Base-by-base conservation (phyloP, 2,329 filamentous ascomycete genomes). In the Trichoderma sp. region DNA sequence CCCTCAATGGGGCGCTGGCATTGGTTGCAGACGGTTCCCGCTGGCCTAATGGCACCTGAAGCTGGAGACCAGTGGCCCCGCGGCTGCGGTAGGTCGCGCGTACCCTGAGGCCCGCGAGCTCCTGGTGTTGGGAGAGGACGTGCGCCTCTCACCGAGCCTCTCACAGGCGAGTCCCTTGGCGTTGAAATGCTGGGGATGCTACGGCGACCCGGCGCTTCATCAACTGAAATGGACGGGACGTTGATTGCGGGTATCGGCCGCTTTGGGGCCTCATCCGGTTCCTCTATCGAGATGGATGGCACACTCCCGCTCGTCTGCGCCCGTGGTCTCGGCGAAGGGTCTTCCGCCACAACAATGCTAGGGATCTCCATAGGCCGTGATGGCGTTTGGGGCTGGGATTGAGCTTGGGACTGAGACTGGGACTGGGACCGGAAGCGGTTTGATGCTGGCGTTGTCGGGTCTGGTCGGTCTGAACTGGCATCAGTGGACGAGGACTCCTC, bases 1-100 rank as follows among this genome's bases (percentile, higher is more conserved):
- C 96, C 96, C 72, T 96, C 90, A 75, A 99, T 98, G 0, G 94
- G 91, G 24, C 92, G 86, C 11, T 90, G 87, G 79, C 96, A 99
- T 77, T 95, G 91, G 64, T 94, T 92, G 79, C 96, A 99, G 60
- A 91, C 88, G 8, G 93, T 93, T 7, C 91, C 92, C 70, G 85
- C 84, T 77, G 89, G 84, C 76, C 82, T 82, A 69, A 77, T 80
- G 73, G 77, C 81, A 4, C 83, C 83, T 2, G 84, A 83, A 3
- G 85, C 87, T 1, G 87, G 87, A 3, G 88, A 89, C 89, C 88
- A 90, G 75, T 90, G 88, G n/a, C 86, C 81, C 43, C 82, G 83
- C 18, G 84, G 82, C 34, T 82, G 82, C 61, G 83, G 83, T 47
- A 81, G 80, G 53, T 80, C 79, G 43, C 80, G 81, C 57, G 81